A percentile compares a stretch with the other conserved stretches of the same genome.
These are phyloP conservation scores for Chlorokybus atmophyticus DNA, from an alignment of 139 green algal genomes.

Conservation along the genomic window DNA sequence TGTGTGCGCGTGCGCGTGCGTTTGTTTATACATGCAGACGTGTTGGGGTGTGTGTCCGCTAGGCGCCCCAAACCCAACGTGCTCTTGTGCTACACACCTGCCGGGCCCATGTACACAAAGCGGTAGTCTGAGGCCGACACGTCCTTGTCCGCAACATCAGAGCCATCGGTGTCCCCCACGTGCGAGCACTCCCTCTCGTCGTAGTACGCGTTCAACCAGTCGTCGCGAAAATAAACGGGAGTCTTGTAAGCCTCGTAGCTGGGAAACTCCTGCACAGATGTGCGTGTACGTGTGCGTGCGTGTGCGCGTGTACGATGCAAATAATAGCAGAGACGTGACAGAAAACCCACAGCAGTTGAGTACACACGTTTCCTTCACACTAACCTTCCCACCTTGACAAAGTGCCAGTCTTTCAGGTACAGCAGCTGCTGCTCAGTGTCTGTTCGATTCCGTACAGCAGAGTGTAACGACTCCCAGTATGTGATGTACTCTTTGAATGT, in stretches of 20 bases:
- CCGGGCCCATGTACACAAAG: slow-evolving; percentile 74
- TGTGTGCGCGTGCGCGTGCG: neutral
- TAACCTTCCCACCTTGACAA: slow-evolving; percentile 26
- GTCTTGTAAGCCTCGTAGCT: slow-evolving; percentile 43
- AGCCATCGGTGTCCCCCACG: neutral
- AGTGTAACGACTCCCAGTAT: too few relatives aligned
- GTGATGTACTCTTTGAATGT: too few relatives aligned
- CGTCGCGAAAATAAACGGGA: slow-evolving; percentile 54
- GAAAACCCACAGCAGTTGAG: neutral
- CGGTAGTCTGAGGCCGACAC: slow-evolving; percentile 41
- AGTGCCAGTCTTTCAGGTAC: slow-evolving; percentile 88
- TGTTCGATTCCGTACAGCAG: too few relatives aligned
- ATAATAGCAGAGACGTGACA: neutral
- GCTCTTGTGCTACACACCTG: slow-evolving; percentile 1
- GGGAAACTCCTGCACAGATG: slow-evolving; percentile 38
- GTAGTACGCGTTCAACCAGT: slow-evolving; percentile 81
- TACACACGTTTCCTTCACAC: neutral
- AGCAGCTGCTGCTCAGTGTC: slow-evolving; percentile 17
- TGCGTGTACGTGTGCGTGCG: neutral
- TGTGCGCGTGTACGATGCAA: neutral
- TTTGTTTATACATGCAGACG: neutral
- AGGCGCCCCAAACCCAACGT: neutral
- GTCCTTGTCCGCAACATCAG: slow-evolving; percentile 7
- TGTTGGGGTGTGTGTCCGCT: neutral
- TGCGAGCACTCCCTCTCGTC: slow-evolving; percentile 28